phyloP scores from a whole-genome alignment of 106 monocot species.

The Allium fistulosum region DNA sequence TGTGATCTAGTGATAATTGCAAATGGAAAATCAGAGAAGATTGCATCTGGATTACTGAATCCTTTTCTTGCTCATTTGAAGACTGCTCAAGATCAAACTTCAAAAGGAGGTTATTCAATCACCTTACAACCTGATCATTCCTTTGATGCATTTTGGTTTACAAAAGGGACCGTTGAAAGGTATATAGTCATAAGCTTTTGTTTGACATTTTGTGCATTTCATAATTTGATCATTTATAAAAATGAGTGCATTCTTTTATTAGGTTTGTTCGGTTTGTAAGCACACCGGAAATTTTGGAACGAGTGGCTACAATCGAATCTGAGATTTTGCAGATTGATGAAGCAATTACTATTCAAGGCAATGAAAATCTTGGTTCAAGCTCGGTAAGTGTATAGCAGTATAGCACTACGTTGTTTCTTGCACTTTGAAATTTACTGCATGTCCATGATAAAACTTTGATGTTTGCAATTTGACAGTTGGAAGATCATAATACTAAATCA shows the following conservation, averaged over 20 bases:
- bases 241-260: neutral
- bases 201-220: neutral
- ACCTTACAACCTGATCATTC: conserved; percentile 39
- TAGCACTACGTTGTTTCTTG: neutral
- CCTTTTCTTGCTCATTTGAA: conserved; percentile 67
- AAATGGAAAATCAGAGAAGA: conserved; percentile 57
- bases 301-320: conserved; percentile 48
- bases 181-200: neutral
- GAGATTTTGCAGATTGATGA: conserved; percentile 63
- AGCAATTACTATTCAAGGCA: conserved; percentile 41
- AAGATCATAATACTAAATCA: conserved; percentile 31
- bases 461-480: conserved; percentile 22
- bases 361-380: conserved; percentile 27
- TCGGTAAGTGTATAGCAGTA: conserved; percentile 19
- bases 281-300: conserved; percentile 63
- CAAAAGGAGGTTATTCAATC: conserved; percentile 71
- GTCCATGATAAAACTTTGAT: neutral
- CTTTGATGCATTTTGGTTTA: conserved; percentile 51
- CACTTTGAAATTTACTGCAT: neutral
- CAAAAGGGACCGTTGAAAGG: conserved; percentile 66
- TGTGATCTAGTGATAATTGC: conserved; percentile 57
- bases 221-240: neutral
- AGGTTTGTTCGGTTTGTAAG: conserved; percentile 79
- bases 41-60: conserved; percentile 60
- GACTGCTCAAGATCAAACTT: conserved; percentile 57